Evolutionary conservation across 352 stramenopile genomes (phyloP), one percentile per base, ranked within the genome.

Genomic region (Phytophthora sojae): DNA sequence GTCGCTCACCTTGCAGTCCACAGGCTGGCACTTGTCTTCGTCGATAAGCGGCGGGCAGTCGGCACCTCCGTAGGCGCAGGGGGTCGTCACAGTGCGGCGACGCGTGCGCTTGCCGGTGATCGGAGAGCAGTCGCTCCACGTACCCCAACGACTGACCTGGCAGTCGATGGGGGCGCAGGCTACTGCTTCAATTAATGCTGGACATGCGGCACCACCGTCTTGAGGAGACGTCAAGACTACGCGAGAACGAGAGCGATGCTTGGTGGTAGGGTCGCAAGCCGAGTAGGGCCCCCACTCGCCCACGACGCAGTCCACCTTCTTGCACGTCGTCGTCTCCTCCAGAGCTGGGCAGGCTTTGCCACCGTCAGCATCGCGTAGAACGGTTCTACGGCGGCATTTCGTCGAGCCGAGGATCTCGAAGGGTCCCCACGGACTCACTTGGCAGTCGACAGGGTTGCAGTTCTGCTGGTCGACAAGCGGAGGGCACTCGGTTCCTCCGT

Each of bases 361-460:
- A 23, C 82, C 84, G 21, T 90, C 82, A 4, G 59, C 57, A 0
- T 77, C 26, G 12, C 80, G 68, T 1, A 89, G 32, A 3, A 92
- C 49, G 3, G 59, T 62, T 0, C 84, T 68, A 19, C 71, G 80
- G 6, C 84, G 84, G 3, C 77, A 73, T 56, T 90, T 90, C 6
- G 70, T 87, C 54, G 57, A 39, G 1, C 82, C 76, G 17, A 80
- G 54, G 2, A 92, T 23, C 62, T 80, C 66, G 64, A 65, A 92
- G 0, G 61, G 67, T 14, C 76, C 80, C 82, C 82, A 92, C 8
- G 73, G 78, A 44, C 82, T 72, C 25, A 91, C 82, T 37, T 80
- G 77, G 62, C 85, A 93, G 68, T 93, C 75, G 0, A 64, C 79
- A 8, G 83, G 83, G 71, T 91, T 91, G 64, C 85, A 93, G 61